A percentile compares a stretch with the other conserved stretches of the same genome.
phyloP scores from a whole-genome alignment of 2,329 filamentous ascomycete species.

The Rhinocladiella mackenziei region DNA sequence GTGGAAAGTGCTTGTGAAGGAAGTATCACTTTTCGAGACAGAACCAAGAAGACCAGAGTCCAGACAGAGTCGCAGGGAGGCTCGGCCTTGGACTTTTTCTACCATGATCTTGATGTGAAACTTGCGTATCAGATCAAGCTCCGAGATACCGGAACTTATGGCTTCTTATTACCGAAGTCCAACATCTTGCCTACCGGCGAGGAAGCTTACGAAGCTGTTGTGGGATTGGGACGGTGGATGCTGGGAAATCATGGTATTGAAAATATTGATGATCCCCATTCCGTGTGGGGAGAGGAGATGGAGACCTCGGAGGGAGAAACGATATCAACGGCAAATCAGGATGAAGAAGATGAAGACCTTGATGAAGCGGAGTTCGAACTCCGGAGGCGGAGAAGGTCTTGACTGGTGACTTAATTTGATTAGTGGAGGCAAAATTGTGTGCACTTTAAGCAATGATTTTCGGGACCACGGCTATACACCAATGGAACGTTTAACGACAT shows the following conservation, averaged over 20 bases:
- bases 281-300: slow-evolving; percentile 19
- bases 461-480: no score
- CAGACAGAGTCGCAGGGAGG: slow-evolving; percentile 74
- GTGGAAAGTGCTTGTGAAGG: slow-evolving; percentile 85
- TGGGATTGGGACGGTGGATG: slow-evolving; percentile 79
- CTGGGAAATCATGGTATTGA: slow-evolving; percentile 42
- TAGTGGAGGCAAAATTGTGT: no score
- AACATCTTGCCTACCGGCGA: slow-evolving; percentile 86
- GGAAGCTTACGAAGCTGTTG: slow-evolving; percentile 76
- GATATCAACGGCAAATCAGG: not conserved
- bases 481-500: no score
- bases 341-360: slow-evolving; percentile 1
- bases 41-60: slow-evolving; percentile 38
- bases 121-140: slow-evolving; percentile 93
- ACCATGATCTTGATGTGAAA: slow-evolving; percentile 74
- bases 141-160: slow-evolving; percentile 87
- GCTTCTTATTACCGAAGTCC: slow-evolving; percentile 81
- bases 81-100: slow-evolving; percentile 91
- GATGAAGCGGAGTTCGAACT: slow-evolving; percentile 5
- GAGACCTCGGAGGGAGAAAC: not conserved
- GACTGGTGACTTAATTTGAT: no score
- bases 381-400: slow-evolving; percentile 5
- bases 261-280: slow-evolving; percentile 12
- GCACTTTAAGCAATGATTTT: no score
- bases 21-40: slow-evolving; percentile 48